Evolutionary conservation across 2,329 filamentous ascomycete species (phyloP).

Genomic region (Cordyceps cicadae): DNA sequence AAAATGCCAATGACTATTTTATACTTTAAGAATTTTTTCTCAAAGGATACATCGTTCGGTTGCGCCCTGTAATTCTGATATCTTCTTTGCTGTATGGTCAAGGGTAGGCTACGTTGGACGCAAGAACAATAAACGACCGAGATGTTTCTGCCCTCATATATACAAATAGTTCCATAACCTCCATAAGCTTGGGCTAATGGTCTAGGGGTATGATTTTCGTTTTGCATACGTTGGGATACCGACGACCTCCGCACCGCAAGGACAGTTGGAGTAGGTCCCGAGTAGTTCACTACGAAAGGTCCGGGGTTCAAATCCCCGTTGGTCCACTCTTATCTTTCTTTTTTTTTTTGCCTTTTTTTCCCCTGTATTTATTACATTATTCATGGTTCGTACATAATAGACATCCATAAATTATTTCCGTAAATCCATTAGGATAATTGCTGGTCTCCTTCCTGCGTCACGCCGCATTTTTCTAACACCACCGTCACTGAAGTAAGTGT

Average conservation of each 20-base stretch:
- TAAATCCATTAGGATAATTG: too few species aligned
- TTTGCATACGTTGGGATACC: conserved; percentile 11
- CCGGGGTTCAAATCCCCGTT: conserved; percentile 13
- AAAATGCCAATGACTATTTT: too few species aligned
- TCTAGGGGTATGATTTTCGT: conserved; percentile 13
- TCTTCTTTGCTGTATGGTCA: neutral
- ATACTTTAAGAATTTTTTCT: too few species aligned
- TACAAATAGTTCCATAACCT: neutral
- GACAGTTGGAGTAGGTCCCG: conserved; percentile 9
- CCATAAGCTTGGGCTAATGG: conserved; percentile 9
- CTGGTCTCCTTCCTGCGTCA: too few species aligned
- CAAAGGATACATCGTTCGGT: too few species aligned
- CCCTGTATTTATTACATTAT: too few species aligned
- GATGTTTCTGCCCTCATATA: neutral
- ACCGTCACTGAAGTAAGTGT: too few species aligned
- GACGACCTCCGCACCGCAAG: conserved; percentile 12
- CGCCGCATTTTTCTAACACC: too few species aligned
- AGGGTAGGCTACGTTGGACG: neutral
- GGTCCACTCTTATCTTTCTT: neutral
- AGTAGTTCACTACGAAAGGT: conserved; percentile 11
- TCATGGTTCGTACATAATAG: too few species aligned
- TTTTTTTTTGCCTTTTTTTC: neutral
- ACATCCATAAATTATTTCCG: too few species aligned
- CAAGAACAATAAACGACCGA: accelerated
- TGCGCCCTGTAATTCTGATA: neutral